phyloP scores from a whole-genome alignment of 1,139 yeast species.

The Hansenula lynferdii region DNA sequence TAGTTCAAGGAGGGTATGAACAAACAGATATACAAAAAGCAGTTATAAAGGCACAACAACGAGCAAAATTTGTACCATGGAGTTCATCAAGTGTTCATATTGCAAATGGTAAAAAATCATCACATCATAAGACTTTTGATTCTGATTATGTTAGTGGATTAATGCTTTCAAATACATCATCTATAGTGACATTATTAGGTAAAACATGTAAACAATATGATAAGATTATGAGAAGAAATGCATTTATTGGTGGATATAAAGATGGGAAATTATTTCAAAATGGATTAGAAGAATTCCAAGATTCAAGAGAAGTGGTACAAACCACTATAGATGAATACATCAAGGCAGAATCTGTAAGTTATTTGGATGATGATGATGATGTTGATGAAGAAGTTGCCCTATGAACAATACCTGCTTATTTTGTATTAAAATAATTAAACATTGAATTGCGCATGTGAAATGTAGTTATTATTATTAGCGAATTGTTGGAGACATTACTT shows the following conservation, averaged over 20 bases:
- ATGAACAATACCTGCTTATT: too few relatives aligned
- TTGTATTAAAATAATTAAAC: too few relatives aligned
- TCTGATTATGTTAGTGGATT: conserved; percentile 54
- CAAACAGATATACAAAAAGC: conserved; percentile 80
- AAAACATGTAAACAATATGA: conserved; percentile 77
- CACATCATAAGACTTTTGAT: conserved; percentile 35
- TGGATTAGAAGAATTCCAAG: conserved; percentile 73
- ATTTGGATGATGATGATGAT: conserved; percentile 36
- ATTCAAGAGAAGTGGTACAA: conserved; percentile 69
- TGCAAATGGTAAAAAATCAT: conserved; percentile 72
- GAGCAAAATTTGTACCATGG: conserved; percentile 85
- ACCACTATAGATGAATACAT: conserved; percentile 70
- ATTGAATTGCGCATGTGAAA: too few relatives aligned
- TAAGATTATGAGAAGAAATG: conserved; percentile 70
- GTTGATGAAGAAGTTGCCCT: conserved; percentile 23
- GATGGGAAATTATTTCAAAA: conserved; percentile 49
- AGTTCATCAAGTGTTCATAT: conserved; percentile 77
- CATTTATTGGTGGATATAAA: conserved; percentile 79
- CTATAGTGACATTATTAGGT: conserved; percentile 59
- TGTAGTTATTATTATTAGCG: too few relatives aligned
- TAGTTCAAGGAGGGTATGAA: conserved; percentile 70
- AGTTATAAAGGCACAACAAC: conserved; percentile 66
- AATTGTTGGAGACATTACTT: background rate
- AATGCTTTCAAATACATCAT: conserved; percentile 75
- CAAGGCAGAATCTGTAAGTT: conserved; percentile 50